phyloP scores from a whole-genome alignment of 164 flowering plant genomes.

The Magnolia changhungtana region DNA sequence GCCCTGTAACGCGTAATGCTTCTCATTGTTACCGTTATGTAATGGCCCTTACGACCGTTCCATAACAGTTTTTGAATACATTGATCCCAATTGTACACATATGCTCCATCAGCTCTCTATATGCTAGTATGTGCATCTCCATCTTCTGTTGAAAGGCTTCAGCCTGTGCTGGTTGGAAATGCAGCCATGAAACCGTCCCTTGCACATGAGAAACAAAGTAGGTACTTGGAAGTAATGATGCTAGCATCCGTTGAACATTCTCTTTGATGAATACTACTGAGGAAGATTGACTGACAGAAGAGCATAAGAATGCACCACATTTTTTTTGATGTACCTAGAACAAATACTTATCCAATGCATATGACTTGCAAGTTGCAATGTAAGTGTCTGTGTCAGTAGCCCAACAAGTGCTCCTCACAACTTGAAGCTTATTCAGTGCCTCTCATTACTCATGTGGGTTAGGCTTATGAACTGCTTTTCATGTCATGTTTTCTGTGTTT shows the following conservation, averaged over 20 bases:
- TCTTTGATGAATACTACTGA: not conserved
- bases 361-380: not conserved
- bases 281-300: too few relatives aligned
- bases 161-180: not conserved
- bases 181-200: not conserved
- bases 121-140: not conserved
- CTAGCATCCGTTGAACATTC: not conserved
- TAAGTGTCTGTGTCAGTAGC: not conserved
- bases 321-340: not conserved
- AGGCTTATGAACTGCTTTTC: too few relatives aligned
- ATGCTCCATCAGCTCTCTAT: not conserved
- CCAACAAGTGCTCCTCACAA: not conserved
- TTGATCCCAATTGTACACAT: too few relatives aligned
- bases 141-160: not conserved
- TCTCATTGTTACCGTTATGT: too few relatives aligned
- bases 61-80: too few relatives aligned
- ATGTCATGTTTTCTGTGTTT: not conserved
- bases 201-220: not conserved
- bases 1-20: too few relatives aligned
- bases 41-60: too few relatives aligned
- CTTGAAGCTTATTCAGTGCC: not conserved
- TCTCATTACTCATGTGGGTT: not conserved
- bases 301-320: not conserved
- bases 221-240: not conserved
- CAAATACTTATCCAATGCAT: not conserved